Evolutionary conservation across 2,329 filamentous ascomycete genomes (phyloP), one percentile per base, ranked within the genome.

Genomic region (Pseudogymnoascus destructans): DNA sequence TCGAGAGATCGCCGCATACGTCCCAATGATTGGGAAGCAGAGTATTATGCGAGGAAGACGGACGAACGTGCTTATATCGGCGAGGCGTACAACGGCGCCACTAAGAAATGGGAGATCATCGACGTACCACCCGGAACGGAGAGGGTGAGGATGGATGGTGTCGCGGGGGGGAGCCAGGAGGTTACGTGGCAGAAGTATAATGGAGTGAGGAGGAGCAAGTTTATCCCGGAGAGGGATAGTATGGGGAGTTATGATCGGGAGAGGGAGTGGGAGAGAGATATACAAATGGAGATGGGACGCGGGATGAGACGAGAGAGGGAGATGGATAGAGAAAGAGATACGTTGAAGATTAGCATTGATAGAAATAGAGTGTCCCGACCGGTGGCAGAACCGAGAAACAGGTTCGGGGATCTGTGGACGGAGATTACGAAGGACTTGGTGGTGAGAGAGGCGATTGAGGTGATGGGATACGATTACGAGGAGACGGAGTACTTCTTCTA

Each of bases 401-500:
- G 76, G 57, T 73, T 78, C 30, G 78, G 80, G 59, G 82, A 86
- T 60, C 87, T 95, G 75, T 97, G 92, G 92, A 98, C 93, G 0
- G 93, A 97, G 72, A 89, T 98, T 65, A 95, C 92, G 49, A 95
- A 95, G 73, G 91, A 95, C 58, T 73, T 97, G 33, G 89, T 97
- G 13, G 78, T 85, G 60, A 83, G 86, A 57, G 90, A 96, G 69
- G 93, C 93, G 15, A 87, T 97, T 63, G 85, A 95, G 64, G 78
- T 86, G 66, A 74, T 85, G 68, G 89, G 89, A 2, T 97, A 95
- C 71, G 84, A 88, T 61, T 97, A 85, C 68, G 89, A 96, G 69
- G 91, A 97, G 76, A 93, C 89, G 0, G 86, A 89, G 58, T 81
- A 79, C 62, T 95, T 89, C 72, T 97, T 87, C 72, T 97, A 96